phyloP scores from a whole-genome alignment of 139 green algal species.

The Pseudopediastrum boryanum region DNA sequence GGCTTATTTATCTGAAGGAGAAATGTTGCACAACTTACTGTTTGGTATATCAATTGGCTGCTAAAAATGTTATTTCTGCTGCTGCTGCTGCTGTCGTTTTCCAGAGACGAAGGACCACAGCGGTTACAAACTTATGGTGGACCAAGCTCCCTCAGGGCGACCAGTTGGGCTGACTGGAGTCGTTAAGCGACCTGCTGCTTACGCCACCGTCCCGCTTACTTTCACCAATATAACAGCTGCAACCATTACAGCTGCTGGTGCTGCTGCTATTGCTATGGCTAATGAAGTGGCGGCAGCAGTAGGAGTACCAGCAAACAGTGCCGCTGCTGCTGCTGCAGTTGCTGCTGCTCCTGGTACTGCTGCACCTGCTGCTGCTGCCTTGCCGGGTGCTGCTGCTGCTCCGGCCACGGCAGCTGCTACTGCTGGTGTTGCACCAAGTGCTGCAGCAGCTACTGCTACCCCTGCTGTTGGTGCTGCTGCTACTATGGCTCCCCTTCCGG shows the following conservation, averaged over 20 bases:
- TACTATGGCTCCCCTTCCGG: not conserved
- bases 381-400: not conserved
- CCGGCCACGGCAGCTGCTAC: not conserved
- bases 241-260: not conserved
- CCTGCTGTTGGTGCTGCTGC: slow-evolving; percentile 4
- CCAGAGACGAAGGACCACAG: no score
- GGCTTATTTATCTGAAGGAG: no score
- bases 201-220: not conserved
- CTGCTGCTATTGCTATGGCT: not conserved
- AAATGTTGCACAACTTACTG: no score
- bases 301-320: not conserved
- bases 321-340: not conserved
- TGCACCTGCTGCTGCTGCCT: not conserved
- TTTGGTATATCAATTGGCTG: no score
- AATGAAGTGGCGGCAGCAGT: no score
- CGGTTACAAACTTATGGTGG: no score
- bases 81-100: no score
- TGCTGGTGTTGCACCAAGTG: slow-evolving; percentile 12
- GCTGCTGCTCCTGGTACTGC: not conserved
- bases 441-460: not conserved
- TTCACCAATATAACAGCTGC: not conserved
- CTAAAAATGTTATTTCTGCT: no score
- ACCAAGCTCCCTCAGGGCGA: no score
- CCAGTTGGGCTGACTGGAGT: slow-evolving; percentile 1
- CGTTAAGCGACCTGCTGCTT: not conserved